Evolutionary conservation across 2,329 filamentous ascomycete genomes (phyloP).

Genomic region (Sodiomyces alkalinus): DNA sequence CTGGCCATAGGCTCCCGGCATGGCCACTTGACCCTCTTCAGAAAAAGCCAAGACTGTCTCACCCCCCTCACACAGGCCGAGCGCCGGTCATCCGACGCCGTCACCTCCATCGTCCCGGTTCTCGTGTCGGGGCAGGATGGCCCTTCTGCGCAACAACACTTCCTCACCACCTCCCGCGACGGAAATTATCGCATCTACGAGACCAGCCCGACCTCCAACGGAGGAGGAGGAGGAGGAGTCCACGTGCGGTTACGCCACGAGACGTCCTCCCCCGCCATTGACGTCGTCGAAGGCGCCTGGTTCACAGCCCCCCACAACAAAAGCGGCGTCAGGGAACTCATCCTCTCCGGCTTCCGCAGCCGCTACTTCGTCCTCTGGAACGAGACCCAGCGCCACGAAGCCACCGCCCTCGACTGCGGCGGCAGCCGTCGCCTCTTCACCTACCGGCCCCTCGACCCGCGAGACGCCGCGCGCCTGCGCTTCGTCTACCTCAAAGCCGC

Average conservation of each 20-base stretch:
- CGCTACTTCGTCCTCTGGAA: conserved; percentile 74
- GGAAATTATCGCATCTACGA: conserved; percentile 56
- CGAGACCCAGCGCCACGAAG: conserved; percentile 51
- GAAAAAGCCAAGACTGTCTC: conserved; percentile 12
- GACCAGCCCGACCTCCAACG: conserved; percentile 14
- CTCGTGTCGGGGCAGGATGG: too few species aligned
- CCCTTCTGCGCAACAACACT: conserved; percentile 18
- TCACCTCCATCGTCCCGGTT: conserved; percentile 49
- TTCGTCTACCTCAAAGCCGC: conserved; percentile 67
- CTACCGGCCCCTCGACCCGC: conserved; percentile 12
- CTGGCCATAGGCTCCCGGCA: conserved; percentile 39
- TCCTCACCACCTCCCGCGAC: conserved; percentile 64
- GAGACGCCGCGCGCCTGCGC: conserved; percentile 19
- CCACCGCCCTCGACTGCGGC: conserved; percentile 64
- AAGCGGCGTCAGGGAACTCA: conserved; percentile 32
- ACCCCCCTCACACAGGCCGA: conserved; percentile 18
- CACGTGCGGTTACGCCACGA: conserved; percentile 50
- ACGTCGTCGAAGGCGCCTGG: conserved; percentile 60
- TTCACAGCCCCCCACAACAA: conserved; percentile 22
- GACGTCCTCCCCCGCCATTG: conserved; percentile 53
- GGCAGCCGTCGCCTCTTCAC: conserved; percentile 70
- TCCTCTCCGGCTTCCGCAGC: conserved; percentile 69
- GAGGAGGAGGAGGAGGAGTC: too few species aligned
- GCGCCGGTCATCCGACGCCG: conserved; percentile 39
- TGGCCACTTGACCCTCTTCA: conserved; percentile 29